These are phyloP conservation scores for Fusarium equiseti DNA, from an alignment of 2,329 filamentous ascomycete genomes.

Conservation along the genomic window DNA sequence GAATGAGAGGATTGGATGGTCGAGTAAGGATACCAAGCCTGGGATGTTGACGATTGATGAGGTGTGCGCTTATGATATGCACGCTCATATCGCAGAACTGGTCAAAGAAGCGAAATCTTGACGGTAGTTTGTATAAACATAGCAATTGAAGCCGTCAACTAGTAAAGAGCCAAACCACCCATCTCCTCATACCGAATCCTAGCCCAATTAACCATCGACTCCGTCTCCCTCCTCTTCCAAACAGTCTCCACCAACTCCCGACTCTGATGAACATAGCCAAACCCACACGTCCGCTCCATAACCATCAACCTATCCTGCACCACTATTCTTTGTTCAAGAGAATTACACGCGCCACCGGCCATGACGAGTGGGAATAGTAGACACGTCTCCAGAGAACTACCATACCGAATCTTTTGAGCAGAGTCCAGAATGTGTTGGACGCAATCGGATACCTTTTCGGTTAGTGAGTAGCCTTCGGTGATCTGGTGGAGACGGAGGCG, in stretches of 20 bases:
- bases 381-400: conserved; percentile 2
- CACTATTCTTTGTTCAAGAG: conserved; percentile 12
- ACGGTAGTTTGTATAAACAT: not conserved
- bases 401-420: conserved; percentile 2
- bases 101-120: not conserved
- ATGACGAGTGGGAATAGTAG: conserved; percentile 8
- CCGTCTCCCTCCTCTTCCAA: conserved; percentile 17
- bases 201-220: conserved; percentile 15
- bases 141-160: not conserved
- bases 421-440: conserved; percentile 5
- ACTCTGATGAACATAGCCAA: conserved; percentile 16
- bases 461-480: conserved; percentile 4
- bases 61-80: conserved; percentile 66
- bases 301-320: conserved; percentile 10
- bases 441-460: conserved; percentile 6
- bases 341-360: conserved; percentile 9
- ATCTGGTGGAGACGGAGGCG: conserved; percentile 18
- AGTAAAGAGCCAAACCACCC: conserved; percentile 14
- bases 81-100: conserved; percentile 40
- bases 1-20: conserved; percentile 26
- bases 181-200: conserved; percentile 21
- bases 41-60: conserved; percentile 72
- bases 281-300: conserved; percentile 15
- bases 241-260: conserved; percentile 15
- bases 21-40: conserved; percentile 59